phyloP scores from a whole-genome alignment of 306 rosid species.

The Argentina anserina region DNA sequence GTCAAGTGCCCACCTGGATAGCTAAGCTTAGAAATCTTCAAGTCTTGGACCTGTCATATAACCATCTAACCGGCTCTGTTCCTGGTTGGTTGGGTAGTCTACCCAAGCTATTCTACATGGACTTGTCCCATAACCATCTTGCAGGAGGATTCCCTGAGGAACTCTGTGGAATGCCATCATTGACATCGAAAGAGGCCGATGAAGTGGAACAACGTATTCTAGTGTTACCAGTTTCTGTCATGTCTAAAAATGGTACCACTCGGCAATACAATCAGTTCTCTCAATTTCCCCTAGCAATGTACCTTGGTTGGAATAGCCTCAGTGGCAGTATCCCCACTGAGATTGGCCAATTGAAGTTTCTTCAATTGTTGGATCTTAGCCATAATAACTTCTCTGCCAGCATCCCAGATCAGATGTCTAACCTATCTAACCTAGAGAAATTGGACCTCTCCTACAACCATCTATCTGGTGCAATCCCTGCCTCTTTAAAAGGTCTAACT shows the following conservation, averaged over 20 bases:
- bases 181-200: slow-evolving; percentile 42
- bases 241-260: slow-evolving; percentile 51
- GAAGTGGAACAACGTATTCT: slow-evolving; percentile 45
- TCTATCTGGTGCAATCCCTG: slow-evolving; percentile 76
- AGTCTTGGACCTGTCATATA: slow-evolving; percentile 73
- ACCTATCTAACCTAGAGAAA: slow-evolving; percentile 67
- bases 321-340: slow-evolving; percentile 63
- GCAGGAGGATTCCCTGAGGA: slow-evolving; percentile 57
- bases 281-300: slow-evolving; percentile 63
- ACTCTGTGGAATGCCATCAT: slow-evolving; percentile 53
- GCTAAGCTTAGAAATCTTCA: slow-evolving; percentile 54
- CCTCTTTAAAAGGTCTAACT: slow-evolving; percentile 52
- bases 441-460: slow-evolving; percentile 65
- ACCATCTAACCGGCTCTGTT: slow-evolving; percentile 51
- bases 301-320: slow-evolving; percentile 55
- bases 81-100: slow-evolving; percentile 72
- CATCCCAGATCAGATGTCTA: slow-evolving; percentile 62
- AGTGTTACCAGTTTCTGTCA: slow-evolving; percentile 77
- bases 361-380: slow-evolving; percentile 55
- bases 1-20: slow-evolving; percentile 73
- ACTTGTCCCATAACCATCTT: slow-evolving; percentile 58
- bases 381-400: slow-evolving; percentile 63
- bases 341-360: slow-evolving; percentile 58
- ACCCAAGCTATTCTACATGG: slow-evolving; percentile 71
- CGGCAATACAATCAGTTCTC: slow-evolving; percentile 83